phyloP scores from a whole-genome alignment of 2,329 filamentous ascomycete genomes.

The Chaetomium globosum region DNA sequence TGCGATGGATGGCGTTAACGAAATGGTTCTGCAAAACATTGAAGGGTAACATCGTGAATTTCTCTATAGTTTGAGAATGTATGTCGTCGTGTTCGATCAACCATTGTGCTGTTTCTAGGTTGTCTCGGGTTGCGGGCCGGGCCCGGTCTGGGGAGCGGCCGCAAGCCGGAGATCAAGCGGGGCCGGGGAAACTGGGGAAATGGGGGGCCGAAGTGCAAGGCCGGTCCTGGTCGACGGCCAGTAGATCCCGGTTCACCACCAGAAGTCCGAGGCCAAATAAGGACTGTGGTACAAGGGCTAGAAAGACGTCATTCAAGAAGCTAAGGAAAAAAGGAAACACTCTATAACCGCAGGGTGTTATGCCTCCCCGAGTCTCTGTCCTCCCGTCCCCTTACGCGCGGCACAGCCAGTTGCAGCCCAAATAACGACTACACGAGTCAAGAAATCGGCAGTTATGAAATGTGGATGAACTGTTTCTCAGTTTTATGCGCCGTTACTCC shows the following conservation, averaged over 20 bases:
- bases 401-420: neutral
- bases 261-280: neutral
- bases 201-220: neutral
- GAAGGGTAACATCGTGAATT: neutral
- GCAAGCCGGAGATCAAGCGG: neutral
- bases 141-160: neutral
- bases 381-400: neutral
- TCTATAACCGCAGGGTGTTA: neutral
- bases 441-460: neutral
- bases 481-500: neutral
- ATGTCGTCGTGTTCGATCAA: neutral
- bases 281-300: neutral
- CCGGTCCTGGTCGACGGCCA: neutral
- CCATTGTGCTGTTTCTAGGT: neutral
- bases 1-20: neutral
- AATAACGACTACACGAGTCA: neutral
- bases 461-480: neutral
- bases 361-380: neutral
- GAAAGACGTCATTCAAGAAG: neutral
- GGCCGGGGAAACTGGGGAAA: slow-evolving; percentile 5
- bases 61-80: neutral
- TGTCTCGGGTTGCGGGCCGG: slow-evolving; percentile 7
- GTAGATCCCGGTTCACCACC: neutral
- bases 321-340: neutral
- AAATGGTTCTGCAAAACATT: neutral